Evolutionary conservation across 352 stramenopile genomes (phyloP), one percentile per base, ranked within the genome.

Genomic region (Globisporangium nunn): DNA sequence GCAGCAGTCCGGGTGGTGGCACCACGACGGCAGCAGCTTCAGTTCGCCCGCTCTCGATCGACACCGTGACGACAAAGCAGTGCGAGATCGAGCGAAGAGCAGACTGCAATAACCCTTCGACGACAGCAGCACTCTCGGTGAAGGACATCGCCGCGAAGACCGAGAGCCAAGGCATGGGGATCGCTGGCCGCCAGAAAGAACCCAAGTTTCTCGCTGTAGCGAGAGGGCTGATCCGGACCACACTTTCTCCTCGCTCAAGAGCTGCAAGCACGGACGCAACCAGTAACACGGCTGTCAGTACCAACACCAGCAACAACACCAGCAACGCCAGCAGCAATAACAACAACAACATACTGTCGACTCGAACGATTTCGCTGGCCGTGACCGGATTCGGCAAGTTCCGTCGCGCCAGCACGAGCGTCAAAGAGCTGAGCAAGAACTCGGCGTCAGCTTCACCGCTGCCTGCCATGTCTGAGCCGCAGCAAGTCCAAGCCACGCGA

Each of bases 341-440:
- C 7, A 46, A 15, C 23, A 50, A 2, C n/a, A 12, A 11, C n/a
- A 18, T 28, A 11, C 4, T 11, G 37, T 41, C 43, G 1, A 2
- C 11, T 6, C 50, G 33, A n/a, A 41, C 37, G 31, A 23, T 46
- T 12, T 15, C 18, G 23, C 54, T 35, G 43, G 6, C 31, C 6
- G 56, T 66, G 12, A 75, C 62, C n/a, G 62, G 77, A 17, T 87
- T 87, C 29, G 68, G 74, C 8, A 78, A 78, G 47, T 71, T 87
- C 31, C 74, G 71, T 49, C 70, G 76, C 12, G 65, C 72, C 3
- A 75, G 64, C 40, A 57, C 63, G 54, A 68, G 59, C 45, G 11
- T 23, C 4, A 46, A 45, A 40, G 45, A 57, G 6, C 44, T 31
- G 15, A 39, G 10, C 18, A 28, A 30, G 40, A 55, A 10, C 17